Base-by-base conservation (phyloP, 148 eudicot species). In the Oxyria digyna region DNA sequence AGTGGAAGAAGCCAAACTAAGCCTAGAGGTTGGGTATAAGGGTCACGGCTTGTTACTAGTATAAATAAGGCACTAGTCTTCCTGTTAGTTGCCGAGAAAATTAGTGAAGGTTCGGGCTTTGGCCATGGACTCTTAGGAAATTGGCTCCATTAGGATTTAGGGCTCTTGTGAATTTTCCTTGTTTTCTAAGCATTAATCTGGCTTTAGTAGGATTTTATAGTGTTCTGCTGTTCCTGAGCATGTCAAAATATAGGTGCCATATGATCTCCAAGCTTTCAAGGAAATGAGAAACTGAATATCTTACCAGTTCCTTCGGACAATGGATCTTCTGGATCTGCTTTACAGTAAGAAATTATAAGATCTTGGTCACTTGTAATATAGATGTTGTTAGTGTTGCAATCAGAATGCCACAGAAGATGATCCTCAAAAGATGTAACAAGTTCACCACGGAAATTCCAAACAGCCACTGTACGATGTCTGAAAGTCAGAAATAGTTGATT, bases 361-460 rank as follows among this genome's bases (percentile, higher is more conserved):
- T 94, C 98, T 80, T 94, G 98, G 71, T 89, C 97, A 66, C 97
- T 90, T 11, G 98, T 94, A 69, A 94, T 90, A 67, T 94, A 88
- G 27, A 94, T 94, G 84, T 90, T 90, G 92, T 94, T 90, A 11
- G 97, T 94, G 74, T 94, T 90, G 87, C 98, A 94, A 75, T 94
- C 97, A 29, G 98, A 95, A 80, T 90, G 97, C 98, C 98, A 90
- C 75, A 94, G 79, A 27, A 90, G 90, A 78, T 94, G 98, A 80
- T 94, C 98, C 82, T 94, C 98, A 54, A 94, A 94, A 27, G 97
- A 90, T 67, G 98, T 94, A 74, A 94, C 98, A 67, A 94, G 87
- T 81, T 94, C 92, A 65, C 98, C 98, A 17, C 97, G 85, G 76
- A 88, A 90, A 77, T 94, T 94, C 97, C 98, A 94, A 54, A 90